Evolutionary conservation across 352 stramenopile species (phyloP).

Genomic region (Phytopythium delawarense): DNA sequence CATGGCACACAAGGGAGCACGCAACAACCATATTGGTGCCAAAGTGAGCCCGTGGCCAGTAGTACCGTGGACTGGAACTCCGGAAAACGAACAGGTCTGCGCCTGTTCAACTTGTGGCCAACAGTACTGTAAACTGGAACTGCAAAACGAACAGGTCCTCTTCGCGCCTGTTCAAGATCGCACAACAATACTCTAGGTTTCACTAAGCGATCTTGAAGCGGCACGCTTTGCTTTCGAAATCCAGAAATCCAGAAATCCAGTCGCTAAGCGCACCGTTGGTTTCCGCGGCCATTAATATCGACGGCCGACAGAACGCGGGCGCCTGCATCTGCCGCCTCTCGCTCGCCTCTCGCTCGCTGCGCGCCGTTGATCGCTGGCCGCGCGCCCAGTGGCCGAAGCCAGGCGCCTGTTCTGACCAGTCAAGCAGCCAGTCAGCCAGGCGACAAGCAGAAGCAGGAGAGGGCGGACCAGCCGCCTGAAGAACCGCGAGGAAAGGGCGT

Average conservation of each 20-base stretch:
- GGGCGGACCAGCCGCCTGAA: background rate
- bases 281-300: background rate
- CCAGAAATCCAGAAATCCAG: background rate
- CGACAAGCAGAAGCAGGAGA: no score
- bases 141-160: background rate
- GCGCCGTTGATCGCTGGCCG: background rate
- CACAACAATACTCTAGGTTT: no score
- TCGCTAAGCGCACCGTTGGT: background rate
- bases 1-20: no score
- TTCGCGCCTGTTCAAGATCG: background rate
- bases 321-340: background rate
- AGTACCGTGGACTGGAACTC: background rate
- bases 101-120: background rate
- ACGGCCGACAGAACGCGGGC: background rate
- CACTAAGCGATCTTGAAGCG: background rate
- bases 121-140: background rate
- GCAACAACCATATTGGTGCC: no score
- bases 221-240: background rate
- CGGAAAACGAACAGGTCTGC: background rate
- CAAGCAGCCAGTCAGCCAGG: background rate
- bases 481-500: background rate
- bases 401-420: constrained; percentile 2
- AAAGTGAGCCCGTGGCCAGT: no score
- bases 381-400: background rate
- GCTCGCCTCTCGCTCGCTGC: background rate